Evolutionary conservation across 2,329 filamentous ascomycete species (phyloP).

Genomic region (Rhynchosporium agropyri): DNA sequence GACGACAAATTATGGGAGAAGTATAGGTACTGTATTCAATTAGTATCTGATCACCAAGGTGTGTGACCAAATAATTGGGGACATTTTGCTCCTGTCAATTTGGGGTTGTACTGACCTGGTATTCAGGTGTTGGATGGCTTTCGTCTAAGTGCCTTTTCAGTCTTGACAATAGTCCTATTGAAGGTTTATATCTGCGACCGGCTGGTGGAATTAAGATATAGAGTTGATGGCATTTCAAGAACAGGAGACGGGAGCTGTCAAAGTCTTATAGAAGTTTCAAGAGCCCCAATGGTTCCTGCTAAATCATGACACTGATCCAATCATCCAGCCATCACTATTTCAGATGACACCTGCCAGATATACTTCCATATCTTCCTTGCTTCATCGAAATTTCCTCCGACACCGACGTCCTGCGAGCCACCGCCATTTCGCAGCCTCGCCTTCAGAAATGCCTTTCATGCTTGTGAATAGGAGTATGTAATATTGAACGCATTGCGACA

Average conservation of each 20-base stretch:
- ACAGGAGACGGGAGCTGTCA: constrained; percentile 21
- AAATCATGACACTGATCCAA: constrained; percentile 1
- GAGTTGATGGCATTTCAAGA: not conserved
- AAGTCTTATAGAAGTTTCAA: constrained; percentile 31
- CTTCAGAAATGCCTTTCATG: constrained; percentile 18
- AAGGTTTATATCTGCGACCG: constrained; percentile 10
- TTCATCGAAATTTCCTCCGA: constrained; percentile 20
- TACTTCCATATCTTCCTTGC: constrained; percentile 17
- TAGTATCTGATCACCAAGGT: not conserved
- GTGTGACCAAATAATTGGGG: not conserved
- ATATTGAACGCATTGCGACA: constrained; percentile 19
- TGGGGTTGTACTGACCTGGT: constrained; percentile 6
- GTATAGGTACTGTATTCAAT: constrained; percentile 15
- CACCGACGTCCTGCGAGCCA: constrained; percentile 27
- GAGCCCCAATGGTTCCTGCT: constrained; percentile 1
- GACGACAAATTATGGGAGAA: constrained; percentile 21
- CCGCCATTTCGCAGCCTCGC: constrained; percentile 20
- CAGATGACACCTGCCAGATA: constrained; percentile 21
- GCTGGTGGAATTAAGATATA: constrained; percentile 15
- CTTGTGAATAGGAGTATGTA: constrained; percentile 16
- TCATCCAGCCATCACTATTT: constrained; percentile 28
- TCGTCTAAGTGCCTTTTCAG: constrained; percentile 27
- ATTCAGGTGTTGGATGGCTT: constrained; percentile 27
- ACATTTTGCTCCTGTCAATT: not conserved
- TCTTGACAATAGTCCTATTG: constrained; percentile 19